Conservation (phyloP, 441 rosid genomes). For the Mallotus repandus region DNA sequence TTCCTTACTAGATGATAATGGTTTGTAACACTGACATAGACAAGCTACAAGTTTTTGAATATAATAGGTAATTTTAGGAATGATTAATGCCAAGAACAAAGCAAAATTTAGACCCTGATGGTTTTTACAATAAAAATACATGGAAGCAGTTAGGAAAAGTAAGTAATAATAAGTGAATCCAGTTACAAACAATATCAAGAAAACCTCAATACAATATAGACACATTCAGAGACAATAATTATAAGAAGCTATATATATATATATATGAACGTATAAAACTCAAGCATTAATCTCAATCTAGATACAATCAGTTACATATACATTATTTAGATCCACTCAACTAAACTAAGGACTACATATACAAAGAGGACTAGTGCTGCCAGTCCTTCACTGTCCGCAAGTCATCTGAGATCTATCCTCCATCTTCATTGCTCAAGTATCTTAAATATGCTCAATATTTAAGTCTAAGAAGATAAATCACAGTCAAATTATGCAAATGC, state of each 20-base stretch:
- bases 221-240: not conserved
- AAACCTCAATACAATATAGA: not conserved
- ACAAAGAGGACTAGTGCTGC: not conserved
- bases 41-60: not conserved
- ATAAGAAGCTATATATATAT: too few relatives aligned
- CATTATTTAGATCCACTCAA: not conserved
- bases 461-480: too few relatives aligned
- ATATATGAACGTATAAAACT: not conserved
- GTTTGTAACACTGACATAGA: not conserved
- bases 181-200: not conserved
- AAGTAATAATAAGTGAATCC: not conserved
- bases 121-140: not conserved
- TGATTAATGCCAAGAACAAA: not conserved
- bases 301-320: not conserved
- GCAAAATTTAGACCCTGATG: not conserved
- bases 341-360: not conserved
- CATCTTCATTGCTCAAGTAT: not conserved
- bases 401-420: not conserved
- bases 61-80: not conserved
- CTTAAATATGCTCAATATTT: too few relatives aligned
- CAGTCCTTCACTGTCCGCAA: not conserved
- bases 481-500: too few relatives aligned
- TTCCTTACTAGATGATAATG: not conserved
- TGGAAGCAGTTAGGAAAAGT: not conserved
- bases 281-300: conserved; percentile 4